phyloP scores from a whole-genome alignment of 2,329 filamentous ascomycete genomes.

The Zymoseptoria brevis region DNA sequence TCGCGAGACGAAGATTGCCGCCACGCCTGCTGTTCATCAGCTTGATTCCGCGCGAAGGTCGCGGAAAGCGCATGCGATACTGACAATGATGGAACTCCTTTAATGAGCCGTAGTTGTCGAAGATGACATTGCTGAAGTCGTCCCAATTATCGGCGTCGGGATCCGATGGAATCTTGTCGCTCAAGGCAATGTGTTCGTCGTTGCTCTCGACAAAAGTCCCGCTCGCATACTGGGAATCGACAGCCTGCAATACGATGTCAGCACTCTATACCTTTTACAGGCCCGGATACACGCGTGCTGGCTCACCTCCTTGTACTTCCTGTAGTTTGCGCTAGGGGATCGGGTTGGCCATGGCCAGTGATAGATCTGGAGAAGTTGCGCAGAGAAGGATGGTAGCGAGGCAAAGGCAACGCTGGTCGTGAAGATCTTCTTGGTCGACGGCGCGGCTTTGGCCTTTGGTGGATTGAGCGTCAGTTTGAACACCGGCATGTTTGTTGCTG shows the following conservation, averaged over 20 bases:
- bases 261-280: not conserved
- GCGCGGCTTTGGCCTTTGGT: not conserved
- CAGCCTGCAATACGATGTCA: not conserved
- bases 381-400: not conserved
- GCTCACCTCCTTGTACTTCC: not conserved
- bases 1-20: slow-evolving; percentile 13
- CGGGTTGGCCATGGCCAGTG: slow-evolving; percentile 6
- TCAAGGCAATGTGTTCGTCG: slow-evolving; percentile 4
- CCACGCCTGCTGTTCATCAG: slow-evolving; percentile 5
- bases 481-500: not conserved
- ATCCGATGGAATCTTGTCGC: slow-evolving; percentile 9
- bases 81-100: not conserved
- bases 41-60: slow-evolving; percentile 1
- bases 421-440: not conserved
- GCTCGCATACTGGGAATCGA: not conserved
- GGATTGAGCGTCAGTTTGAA: not conserved
- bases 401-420: not conserved
- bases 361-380: slow-evolving; percentile 10
- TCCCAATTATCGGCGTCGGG: slow-evolving; percentile 18
- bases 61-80: slow-evolving; percentile 1
- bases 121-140: slow-evolving; percentile 7
- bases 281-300: not conserved
- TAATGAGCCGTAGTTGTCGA: not conserved
- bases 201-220: slow-evolving; percentile 1
- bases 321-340: not conserved